phyloP scores from a whole-genome alignment of 768 basidiomycete genomes.

The Termitomyces sp. region DNA sequence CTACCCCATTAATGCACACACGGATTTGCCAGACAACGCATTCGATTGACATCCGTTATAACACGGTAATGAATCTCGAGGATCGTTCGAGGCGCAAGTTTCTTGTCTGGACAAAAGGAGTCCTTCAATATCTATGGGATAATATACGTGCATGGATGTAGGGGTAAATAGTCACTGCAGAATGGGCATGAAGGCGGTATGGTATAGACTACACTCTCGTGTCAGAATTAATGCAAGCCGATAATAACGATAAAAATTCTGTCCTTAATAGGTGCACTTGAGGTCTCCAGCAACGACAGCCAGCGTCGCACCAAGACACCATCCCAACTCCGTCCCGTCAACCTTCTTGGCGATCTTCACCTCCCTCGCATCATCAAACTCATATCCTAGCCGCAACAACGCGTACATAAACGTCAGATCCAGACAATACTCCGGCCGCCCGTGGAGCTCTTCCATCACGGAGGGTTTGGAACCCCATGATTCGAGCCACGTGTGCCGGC shows the following conservation, averaged over 20 bases:
- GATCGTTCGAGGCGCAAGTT: no score
- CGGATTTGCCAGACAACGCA: no score
- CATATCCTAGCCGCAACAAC: constrained; percentile 85
- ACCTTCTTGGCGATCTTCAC: constrained; percentile 86
- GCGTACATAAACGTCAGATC: constrained; percentile 96
- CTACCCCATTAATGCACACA: no score
- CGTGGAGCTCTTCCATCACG: constrained; percentile 62
- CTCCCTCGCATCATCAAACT: constrained; percentile 67
- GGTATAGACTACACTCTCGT: background rate
- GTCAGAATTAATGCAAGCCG: background rate
- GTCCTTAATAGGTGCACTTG: constrained; percentile 33
- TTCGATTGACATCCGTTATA: no score
- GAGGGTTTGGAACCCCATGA: constrained; percentile 37
- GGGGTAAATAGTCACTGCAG: no score
- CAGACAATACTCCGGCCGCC: constrained; percentile 90
- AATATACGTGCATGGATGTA: no score
- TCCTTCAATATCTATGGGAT: no score
- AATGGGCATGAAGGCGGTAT: no score
- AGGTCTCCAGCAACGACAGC: constrained; percentile 65
- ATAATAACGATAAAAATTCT: background rate
- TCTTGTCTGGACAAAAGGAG: no score
- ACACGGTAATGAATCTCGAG: no score
- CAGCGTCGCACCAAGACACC: constrained; percentile 86
- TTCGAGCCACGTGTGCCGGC: constrained; percentile 55
- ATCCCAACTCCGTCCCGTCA: constrained; percentile 86